These are phyloP conservation scores for Xylaria sp. DNA, from an alignment of 2,329 filamentous ascomycete genomes.

Conservation along the genomic window DNA sequence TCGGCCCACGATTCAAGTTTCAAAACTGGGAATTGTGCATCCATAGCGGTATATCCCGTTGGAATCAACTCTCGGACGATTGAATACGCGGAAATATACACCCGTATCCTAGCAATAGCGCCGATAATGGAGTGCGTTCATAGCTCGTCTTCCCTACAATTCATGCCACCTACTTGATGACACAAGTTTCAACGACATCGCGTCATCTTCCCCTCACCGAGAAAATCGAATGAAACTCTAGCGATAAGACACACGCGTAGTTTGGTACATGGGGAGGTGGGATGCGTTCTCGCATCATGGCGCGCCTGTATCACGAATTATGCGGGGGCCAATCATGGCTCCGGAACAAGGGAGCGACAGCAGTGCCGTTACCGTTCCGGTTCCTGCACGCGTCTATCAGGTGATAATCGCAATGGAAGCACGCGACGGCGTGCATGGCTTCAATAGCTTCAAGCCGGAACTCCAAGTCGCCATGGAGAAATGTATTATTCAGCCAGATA, in stretches of 20 bases:
- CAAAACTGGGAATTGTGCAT: neutral
- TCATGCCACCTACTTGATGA: slow-evolving; percentile 21
- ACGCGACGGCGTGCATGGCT: slow-evolving; percentile 26
- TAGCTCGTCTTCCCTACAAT: neutral
- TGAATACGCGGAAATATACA: neutral
- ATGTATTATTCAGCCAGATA: slow-evolving; percentile 27
- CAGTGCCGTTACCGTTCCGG: slow-evolving; percentile 13
- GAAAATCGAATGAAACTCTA: slow-evolving; percentile 18
- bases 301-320: slow-evolving; percentile 32
- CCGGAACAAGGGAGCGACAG: neutral
- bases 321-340: slow-evolving; percentile 34
- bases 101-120: neutral
- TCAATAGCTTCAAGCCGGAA: neutral
- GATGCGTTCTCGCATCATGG: slow-evolving; percentile 32
- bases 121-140: neutral
- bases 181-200: slow-evolving; percentile 36
- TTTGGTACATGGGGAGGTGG: slow-evolving; percentile 20
- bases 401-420: slow-evolving; percentile 7
- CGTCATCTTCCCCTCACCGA: slow-evolving; percentile 35
- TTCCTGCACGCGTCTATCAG: slow-evolving; percentile 1
- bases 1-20: slow-evolving; percentile 7
- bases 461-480: neutral
- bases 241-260: slow-evolving; percentile 19
- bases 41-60: neutral
- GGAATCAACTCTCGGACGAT: neutral